These are phyloP conservation scores for Heliamphora exappendiculata DNA, from an alignment of 148 eudicot genomes.

Conservation along the genomic window DNA sequence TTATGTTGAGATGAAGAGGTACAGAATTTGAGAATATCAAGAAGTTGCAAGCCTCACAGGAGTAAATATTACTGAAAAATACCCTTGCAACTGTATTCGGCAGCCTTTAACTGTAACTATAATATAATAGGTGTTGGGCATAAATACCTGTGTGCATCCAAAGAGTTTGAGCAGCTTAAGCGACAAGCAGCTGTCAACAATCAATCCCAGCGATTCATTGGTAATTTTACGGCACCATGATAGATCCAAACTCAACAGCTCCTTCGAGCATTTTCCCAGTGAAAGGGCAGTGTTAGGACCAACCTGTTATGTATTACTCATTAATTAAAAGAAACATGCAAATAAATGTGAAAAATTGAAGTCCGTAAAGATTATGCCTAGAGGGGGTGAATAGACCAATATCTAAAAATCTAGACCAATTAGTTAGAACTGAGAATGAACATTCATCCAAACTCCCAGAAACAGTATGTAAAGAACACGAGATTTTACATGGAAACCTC, in stretches of 20 bases:
- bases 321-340: not conserved
- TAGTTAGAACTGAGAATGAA: too few species aligned
- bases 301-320: constrained; percentile 17
- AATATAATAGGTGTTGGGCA: not conserved
- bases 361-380: too few species aligned
- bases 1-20: not conserved
- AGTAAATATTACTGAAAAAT: not conserved
- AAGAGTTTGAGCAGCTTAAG: constrained; percentile 33
- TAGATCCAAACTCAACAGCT: constrained; percentile 28
- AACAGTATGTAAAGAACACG: too few species aligned
- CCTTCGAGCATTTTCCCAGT: constrained; percentile 23
- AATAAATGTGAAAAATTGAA: too few species aligned
- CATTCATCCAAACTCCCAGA: too few species aligned
- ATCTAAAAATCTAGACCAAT: not conserved
- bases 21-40: not conserved
- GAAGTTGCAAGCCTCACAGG: not conserved
- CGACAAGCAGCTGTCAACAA: constrained; percentile 30
- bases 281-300: constrained; percentile 28
- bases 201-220: constrained; percentile 24
- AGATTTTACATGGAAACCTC: not conserved
- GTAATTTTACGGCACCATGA: constrained; percentile 38
- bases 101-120: not conserved
- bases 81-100: not conserved
- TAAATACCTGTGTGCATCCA: constrained; percentile 33
- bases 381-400: not conserved